Percentiles rank a stretch among this genome's conserved stretches.
Conservation (phyloP, 2,329 filamentous ascomycete species). For the Coniosporium tulheliwenetii region DNA sequence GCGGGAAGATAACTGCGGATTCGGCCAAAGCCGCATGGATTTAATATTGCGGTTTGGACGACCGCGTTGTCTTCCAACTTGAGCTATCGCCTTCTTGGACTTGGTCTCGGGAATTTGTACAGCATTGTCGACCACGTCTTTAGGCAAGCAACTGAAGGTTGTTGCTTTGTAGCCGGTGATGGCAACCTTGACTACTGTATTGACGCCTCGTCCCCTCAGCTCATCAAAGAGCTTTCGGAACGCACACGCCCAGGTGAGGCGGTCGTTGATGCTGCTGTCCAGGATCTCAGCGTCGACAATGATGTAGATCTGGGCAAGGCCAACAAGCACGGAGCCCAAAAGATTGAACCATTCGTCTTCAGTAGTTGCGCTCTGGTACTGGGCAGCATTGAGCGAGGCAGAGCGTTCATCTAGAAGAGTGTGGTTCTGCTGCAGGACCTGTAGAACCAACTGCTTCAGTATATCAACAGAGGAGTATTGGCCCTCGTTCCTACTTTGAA, state of each 20-base stretch:
- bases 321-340: background rate
- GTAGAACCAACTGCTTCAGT: constrained; percentile 1
- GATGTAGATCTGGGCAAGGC: constrained; percentile 1
- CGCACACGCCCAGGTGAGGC: background rate
- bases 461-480: constrained; percentile 1
- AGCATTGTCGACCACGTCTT: background rate
- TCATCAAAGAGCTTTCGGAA: background rate
- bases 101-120: background rate
- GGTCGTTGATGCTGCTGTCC: background rate
- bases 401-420: background rate
- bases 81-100: too few relatives aligned
- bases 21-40: too few relatives aligned
- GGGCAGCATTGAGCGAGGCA: background rate
- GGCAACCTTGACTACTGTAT: background rate
- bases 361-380: constrained; percentile 1
- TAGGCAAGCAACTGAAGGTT: background rate
- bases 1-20: too few relatives aligned
- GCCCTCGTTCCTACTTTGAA: background rate
- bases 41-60: too few relatives aligned
- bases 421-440: background rate
- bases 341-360: constrained; percentile 2
- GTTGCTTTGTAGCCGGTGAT: background rate
- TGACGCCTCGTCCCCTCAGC: background rate
- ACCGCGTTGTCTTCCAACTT: too few relatives aligned
- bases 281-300: constrained; percentile 1